phyloP scores from a whole-genome alignment of 108 stramenopile genomes.

The Cyclotella choctawhatcheeana region DNA sequence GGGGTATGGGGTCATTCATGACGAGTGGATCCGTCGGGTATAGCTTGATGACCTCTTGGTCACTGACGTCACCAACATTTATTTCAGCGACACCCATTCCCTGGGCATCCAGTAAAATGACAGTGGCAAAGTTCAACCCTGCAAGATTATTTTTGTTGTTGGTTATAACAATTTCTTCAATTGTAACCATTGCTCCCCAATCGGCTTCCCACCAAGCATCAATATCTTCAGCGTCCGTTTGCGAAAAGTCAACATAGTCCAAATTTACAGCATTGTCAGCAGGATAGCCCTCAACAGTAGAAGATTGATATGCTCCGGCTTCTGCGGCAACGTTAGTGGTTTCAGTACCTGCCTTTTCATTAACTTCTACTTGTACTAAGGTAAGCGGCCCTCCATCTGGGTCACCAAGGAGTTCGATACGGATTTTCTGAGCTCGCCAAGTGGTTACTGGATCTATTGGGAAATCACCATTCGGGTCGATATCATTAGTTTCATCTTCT shows the following conservation, averaged over 20 bases:
- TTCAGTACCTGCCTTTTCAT: neutral
- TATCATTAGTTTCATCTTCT: neutral
- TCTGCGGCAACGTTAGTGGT: neutral
- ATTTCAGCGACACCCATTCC: neutral
- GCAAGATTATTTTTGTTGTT: neutral
- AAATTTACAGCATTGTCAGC: constrained; percentile 4
- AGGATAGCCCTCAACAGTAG: neutral
- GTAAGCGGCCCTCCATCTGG: neutral
- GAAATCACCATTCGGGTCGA: no score
- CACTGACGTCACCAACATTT: constrained; percentile 2
- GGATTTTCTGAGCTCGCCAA: neutral
- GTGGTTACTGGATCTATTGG: neutral
- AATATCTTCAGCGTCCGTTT: neutral
- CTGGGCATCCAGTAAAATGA: neutral
- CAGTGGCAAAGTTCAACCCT: neutral
- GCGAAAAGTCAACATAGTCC: neutral
- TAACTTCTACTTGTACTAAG: neutral
- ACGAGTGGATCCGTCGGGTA: neutral
- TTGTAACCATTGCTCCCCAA: constrained; percentile 5
- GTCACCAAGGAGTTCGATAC: neutral
- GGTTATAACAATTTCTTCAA: constrained; percentile 4
- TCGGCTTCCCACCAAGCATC: constrained; percentile 21
- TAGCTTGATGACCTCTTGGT: neutral
- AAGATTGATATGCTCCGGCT: neutral
- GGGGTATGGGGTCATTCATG: no score